Evolutionary conservation across 106 monocot genomes (phyloP).

Genomic region (Hemerocallis citrina): DNA sequence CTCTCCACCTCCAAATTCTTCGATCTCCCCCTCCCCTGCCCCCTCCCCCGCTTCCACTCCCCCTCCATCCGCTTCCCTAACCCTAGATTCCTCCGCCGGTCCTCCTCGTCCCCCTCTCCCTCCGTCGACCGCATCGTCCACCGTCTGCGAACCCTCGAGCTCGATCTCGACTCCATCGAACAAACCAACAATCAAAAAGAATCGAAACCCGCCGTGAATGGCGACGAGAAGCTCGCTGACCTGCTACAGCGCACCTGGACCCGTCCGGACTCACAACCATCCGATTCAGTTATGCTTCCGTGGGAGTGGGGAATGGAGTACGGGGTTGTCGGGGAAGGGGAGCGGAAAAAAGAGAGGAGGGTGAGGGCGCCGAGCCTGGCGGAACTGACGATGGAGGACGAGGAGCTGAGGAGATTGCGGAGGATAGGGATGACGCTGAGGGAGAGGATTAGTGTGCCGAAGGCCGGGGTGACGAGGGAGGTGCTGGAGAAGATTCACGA

Average conservation of each 20-base stretch:
- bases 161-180: conserved; percentile 39
- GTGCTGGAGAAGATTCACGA: conserved; percentile 69
- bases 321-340: conserved; percentile 14
- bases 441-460: conserved; percentile 70
- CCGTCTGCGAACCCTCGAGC: conserved; percentile 66
- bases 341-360: conserved; percentile 22
- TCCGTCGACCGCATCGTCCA: conserved; percentile 77
- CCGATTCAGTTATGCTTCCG: conserved; percentile 27
- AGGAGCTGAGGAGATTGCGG: conserved; percentile 69
- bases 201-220: conserved; percentile 11
- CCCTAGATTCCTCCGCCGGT: no score
- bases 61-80: no score
- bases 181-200: conserved; percentile 3
- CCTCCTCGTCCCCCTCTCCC: background rate
- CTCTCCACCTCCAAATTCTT: no score
- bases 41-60: background rate
- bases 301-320: conserved; percentile 57
- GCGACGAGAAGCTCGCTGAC: conserved; percentile 49
- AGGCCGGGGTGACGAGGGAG: conserved; percentile 83
- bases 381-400: conserved; percentile 77
- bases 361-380: conserved; percentile 72
- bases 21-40: no score
- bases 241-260: conserved; percentile 74
- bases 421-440: conserved; percentile 48
- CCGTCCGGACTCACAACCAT: conserved; percentile 31